These are phyloP conservation scores for Guyanaporus albipodus DNA, from an alignment of 768 basidiomycete genomes.

Conservation along the genomic window DNA sequence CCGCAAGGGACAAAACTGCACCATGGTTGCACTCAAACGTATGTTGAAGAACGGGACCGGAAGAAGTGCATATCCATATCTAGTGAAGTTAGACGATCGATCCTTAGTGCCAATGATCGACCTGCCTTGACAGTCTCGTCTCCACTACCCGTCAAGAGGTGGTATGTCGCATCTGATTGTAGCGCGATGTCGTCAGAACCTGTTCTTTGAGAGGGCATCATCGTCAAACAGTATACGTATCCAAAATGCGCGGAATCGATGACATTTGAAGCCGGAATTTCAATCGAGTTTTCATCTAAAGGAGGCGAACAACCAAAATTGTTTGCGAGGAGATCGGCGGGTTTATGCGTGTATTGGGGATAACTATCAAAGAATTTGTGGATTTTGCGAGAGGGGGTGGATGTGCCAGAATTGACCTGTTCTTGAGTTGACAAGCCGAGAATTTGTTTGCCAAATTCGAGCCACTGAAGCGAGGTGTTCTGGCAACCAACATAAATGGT, in stretches of 20 bases:
- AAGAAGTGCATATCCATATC: slow-evolving; percentile 62
- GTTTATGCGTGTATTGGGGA: slow-evolving; percentile 62
- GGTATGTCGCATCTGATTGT: slow-evolving; percentile 28
- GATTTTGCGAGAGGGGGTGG: slow-evolving; percentile 46
- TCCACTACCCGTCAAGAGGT: slow-evolving; percentile 83
- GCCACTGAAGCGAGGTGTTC: slow-evolving; percentile 92
- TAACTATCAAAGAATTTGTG: slow-evolving; percentile 95
- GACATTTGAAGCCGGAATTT: slow-evolving; percentile 65
- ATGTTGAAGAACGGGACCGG: slow-evolving; percentile 48
- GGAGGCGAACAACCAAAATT: slow-evolving; percentile 41
- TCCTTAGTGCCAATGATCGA: neutral
- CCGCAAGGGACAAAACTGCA: slow-evolving; percentile 78
- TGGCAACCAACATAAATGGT: slow-evolving; percentile 87
- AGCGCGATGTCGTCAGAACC: slow-evolving; percentile 32
- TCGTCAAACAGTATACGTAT: slow-evolving; percentile 83
- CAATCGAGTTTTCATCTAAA: slow-evolving; percentile 35
- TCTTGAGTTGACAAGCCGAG: slow-evolving; percentile 1
- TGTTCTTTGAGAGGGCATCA: slow-evolving; percentile 39
- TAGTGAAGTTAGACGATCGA: slow-evolving; percentile 23
- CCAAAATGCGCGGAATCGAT: slow-evolving; percentile 91
- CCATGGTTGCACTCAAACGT: slow-evolving; percentile 72
- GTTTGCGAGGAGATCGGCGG: slow-evolving; percentile 65
- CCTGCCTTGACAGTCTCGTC: slow-evolving; percentile 85
- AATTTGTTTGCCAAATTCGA: slow-evolving; percentile 45
- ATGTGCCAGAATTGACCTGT: slow-evolving; percentile 27